Percentiles rank a stretch among this genome's conserved stretches.
Conservation (phyloP, 2,329 filamentous ascomycete species). For the Pseudocercospora ulei region DNA sequence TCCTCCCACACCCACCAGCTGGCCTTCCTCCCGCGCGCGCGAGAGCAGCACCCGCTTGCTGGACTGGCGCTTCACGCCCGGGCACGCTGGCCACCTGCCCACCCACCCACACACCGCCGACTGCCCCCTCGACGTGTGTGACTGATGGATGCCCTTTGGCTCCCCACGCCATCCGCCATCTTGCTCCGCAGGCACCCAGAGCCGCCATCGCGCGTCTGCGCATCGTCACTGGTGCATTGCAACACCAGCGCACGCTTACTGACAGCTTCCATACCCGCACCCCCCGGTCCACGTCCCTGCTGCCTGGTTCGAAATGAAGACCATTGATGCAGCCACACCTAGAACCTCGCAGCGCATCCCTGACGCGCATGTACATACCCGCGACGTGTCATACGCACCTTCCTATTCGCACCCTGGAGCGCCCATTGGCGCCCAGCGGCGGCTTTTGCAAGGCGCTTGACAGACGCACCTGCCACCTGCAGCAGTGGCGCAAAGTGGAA, state of each 20-base stretch:
- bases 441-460: constrained; percentile 14
- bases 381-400: constrained; percentile 18
- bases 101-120: too few relatives aligned
- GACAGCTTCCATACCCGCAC: constrained; percentile 22
- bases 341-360: constrained; percentile 25
- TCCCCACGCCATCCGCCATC: constrained; percentile 13
- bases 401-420: constrained; percentile 11
- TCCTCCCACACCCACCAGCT: background rate
- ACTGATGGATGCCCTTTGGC: constrained; percentile 15
- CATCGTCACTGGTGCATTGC: constrained; percentile 21
- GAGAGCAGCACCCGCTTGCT: constrained; percentile 4
- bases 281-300: constrained; percentile 23
- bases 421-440: constrained; percentile 16
- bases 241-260: constrained; percentile 25
- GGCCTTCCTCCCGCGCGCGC: constrained; percentile 1
- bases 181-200: constrained; percentile 9
- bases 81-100: constrained; percentile 17
- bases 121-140: constrained; percentile 11
- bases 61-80: constrained; percentile 15
- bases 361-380: constrained; percentile 16
- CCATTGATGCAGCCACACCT: constrained; percentile 30
- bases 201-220: constrained; percentile 14
- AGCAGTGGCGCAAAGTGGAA: constrained; percentile 23
- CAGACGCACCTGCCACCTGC: constrained; percentile 20
- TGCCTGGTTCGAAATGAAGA: constrained; percentile 25